These are phyloP conservation scores for Syncephalastrum contaminatum DNA, from an alignment of 371 early-diverging fungal genomes.

Conservation along the genomic window DNA sequence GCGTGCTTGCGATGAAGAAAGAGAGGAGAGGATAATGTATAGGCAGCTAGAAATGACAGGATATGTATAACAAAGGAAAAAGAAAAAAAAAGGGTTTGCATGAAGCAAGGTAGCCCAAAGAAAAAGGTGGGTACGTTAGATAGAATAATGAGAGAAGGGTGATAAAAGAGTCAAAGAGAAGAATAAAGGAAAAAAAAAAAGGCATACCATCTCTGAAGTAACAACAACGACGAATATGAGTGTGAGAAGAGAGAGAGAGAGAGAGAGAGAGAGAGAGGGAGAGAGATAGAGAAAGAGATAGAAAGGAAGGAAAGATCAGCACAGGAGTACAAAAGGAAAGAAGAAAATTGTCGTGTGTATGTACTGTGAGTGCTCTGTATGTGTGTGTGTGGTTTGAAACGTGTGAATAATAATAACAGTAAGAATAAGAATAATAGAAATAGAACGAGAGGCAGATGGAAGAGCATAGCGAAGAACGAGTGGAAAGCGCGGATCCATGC, in stretches of 20 bases:
- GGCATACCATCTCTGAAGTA: not conserved
- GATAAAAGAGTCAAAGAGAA: slow-evolving; percentile 3
- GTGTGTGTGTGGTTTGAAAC: slow-evolving; percentile 2
- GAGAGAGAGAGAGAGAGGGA: slow-evolving; percentile 4
- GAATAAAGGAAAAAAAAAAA: slow-evolving; percentile 3
- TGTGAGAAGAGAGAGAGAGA: not conserved
- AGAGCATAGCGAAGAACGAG: not conserved
- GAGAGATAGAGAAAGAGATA: slow-evolving; percentile 9
- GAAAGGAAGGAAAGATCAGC: slow-evolving; percentile 2
- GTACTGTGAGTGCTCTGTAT: not conserved
- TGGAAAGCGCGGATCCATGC: too few species aligned
- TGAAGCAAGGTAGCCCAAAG: not conserved
- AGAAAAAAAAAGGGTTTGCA: slow-evolving; percentile 8
- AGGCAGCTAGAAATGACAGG: slow-evolving; percentile 9
- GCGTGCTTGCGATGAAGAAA: not conserved
- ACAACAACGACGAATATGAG: too few species aligned
- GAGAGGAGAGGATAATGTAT: slow-evolving; percentile 10
- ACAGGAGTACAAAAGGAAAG: slow-evolving; percentile 3
- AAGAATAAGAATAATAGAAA: too few species aligned
- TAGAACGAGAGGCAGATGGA: not conserved
- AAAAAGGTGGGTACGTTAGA: slow-evolving; percentile 1
- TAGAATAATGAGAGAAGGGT: slow-evolving; percentile 2
- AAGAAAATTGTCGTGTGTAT: not conserved
- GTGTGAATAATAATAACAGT: not conserved
- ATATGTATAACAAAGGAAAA: slow-evolving; percentile 12